Conservation (phyloP, 2,329 filamentous ascomycete genomes). For the Hirsutella thompsonii region DNA sequence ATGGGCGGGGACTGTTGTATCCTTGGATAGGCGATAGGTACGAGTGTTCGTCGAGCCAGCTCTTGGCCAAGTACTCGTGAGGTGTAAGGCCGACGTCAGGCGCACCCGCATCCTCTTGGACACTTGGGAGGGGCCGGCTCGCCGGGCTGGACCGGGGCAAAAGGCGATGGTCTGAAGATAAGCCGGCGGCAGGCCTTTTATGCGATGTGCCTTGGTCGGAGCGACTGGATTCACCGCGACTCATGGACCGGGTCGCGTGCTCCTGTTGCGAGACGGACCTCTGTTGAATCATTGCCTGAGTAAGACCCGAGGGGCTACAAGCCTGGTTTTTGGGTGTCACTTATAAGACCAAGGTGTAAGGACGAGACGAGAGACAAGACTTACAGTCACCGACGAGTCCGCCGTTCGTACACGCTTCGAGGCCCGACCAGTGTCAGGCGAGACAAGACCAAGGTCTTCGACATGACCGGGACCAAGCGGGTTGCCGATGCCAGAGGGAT, state of each 20-base stretch:
- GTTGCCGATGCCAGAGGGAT: background rate
- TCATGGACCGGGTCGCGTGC: slow-evolving; percentile 25
- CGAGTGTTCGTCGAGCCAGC: slow-evolving; percentile 3
- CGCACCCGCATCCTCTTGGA: slow-evolving; percentile 19
- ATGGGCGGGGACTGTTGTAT: slow-evolving; percentile 16
- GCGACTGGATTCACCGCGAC: slow-evolving; percentile 28
- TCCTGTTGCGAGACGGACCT: slow-evolving; percentile 16
- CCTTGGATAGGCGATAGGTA: slow-evolving; percentile 11
- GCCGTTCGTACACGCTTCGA: background rate
- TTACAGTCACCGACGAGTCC: slow-evolving; percentile 3
- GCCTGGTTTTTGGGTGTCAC: background rate
- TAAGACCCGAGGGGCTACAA: slow-evolving; percentile 1
- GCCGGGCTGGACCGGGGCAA: slow-evolving; percentile 16
- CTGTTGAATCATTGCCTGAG: slow-evolving; percentile 9
- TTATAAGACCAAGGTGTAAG: background rate
- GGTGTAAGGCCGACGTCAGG: slow-evolving; percentile 24
- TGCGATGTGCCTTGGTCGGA: slow-evolving; percentile 21
- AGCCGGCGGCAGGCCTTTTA: slow-evolving; percentile 6
- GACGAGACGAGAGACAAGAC: background rate
- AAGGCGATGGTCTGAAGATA: slow-evolving; percentile 14
- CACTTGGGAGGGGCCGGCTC: slow-evolving; percentile 18
- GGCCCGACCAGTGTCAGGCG: background rate
- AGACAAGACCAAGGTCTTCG: background rate
- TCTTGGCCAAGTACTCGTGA: slow-evolving; percentile 17
- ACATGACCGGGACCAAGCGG: background rate